Evolutionary conservation across 257 asterid genomes (phyloP), one percentile per base, ranked within the genome.

Genomic region (Penstemon newberryi): DNA sequence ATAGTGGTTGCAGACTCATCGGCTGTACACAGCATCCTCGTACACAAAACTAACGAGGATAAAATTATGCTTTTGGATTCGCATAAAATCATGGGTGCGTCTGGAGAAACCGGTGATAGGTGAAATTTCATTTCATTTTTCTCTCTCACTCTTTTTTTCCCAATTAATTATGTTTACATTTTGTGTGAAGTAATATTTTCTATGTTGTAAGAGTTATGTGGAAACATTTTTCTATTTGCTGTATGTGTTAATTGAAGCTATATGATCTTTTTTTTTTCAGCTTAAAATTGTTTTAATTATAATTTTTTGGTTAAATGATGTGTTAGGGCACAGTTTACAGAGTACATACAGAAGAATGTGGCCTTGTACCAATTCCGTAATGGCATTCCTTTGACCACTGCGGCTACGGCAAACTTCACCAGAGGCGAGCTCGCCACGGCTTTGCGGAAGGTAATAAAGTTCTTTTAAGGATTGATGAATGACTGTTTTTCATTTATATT

Each of bases 401-500:
- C 90, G n/a, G 99, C 99, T 51, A 73, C 99, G 10, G 99, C 99
- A 5, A 94, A 89, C 77, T 91, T 85, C 80, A 94, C 96, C n/a
- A 71, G 99, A 68, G 95, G 96, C 65, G 99, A 94, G 80, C 99
- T 94, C 9, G 99, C 99, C 68, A 94, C 96, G 0, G 99, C 99
- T 61, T 82, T 94, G 82, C 80, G 97, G 10, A 94, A 94, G 96
- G 97, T 93, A 79, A 58, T 56, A 56, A 37, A 12, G 6, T 25
- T 25, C 33, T 25, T 25, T 25, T 25, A 25, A 25, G 33, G 33
- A 25, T 25, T 25, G 33, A 25, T 25, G 33, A 25, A 25, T 25
- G 33, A 25, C 33, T 25, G 18, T 1, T 4, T 4, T 3, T 56
- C 52, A 8, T 45, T 71, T 74, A 1, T 46, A 41, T 37, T 55